These are phyloP conservation scores for Yarrowia osloensis DNA, from an alignment of 805 yeast genomes.

Conservation along the genomic window DNA sequence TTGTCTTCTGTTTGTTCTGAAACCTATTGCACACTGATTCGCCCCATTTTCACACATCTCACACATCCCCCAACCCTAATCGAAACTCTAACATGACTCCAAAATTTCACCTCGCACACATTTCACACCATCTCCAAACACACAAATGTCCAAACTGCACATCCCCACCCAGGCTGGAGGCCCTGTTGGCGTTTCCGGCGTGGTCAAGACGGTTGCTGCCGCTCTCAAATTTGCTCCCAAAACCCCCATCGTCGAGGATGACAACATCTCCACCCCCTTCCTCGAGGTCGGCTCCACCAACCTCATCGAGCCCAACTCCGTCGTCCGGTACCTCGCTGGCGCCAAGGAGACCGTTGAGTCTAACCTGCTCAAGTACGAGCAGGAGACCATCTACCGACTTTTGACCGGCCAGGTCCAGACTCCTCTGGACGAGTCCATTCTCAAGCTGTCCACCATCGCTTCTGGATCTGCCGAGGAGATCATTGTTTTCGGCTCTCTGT, in stretches of 20 bases:
- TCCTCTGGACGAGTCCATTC: slow-evolving; percentile 34
- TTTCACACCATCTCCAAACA: neutral
- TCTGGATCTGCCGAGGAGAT: slow-evolving; percentile 46
- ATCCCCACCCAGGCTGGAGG: slow-evolving; percentile 26
- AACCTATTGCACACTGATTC: too few relatives aligned
- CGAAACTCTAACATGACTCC: slow-evolving; percentile 24
- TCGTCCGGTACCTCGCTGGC: slow-evolving; percentile 49
- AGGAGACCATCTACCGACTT: slow-evolving; percentile 43
- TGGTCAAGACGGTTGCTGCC: slow-evolving; percentile 30
- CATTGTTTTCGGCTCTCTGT: slow-evolving; percentile 50
- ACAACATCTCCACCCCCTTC: slow-evolving; percentile 4
- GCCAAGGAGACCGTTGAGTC: slow-evolving; percentile 29
- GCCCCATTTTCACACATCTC: neutral
- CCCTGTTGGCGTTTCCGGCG: slow-evolving; percentile 23
- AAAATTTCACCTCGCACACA: slow-evolving; percentile 19
- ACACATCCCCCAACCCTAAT: slow-evolving; percentile 10
- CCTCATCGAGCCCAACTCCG: slow-evolving; percentile 52
- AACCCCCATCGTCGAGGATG: slow-evolving; percentile 13
- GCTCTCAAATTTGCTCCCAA: slow-evolving; percentile 18
- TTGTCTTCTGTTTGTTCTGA: too few relatives aligned
- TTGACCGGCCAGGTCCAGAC: slow-evolving; percentile 40
- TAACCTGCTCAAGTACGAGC: slow-evolving; percentile 44
- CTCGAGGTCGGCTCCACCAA: slow-evolving; percentile 22
- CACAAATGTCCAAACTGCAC: slow-evolving; percentile 25
- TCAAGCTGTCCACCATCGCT: slow-evolving; percentile 37